Evolutionary conservation across 345 rosid species (phyloP).

Genomic region (Eucalyptus erythrocorys): DNA sequence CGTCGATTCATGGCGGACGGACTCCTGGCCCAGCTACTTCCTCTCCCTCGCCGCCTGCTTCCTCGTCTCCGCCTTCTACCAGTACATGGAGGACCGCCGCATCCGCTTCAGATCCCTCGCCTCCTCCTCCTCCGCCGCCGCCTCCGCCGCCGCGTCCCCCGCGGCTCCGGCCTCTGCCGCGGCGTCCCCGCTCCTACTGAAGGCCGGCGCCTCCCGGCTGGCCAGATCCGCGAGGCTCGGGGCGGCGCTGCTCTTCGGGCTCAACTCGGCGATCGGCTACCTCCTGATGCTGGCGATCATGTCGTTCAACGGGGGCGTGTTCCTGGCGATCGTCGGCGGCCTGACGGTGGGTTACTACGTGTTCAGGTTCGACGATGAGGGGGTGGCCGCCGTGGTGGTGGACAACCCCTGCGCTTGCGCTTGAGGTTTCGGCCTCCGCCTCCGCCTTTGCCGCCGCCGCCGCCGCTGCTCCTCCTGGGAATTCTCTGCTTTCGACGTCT

Average conservation of each 20-base stretch:
- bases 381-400: not conserved
- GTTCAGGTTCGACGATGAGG: constrained; percentile 31
- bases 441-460: too few relatives aligned
- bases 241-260: constrained; percentile 4
- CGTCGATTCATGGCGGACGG: constrained; percentile 57
- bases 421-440: not conserved
- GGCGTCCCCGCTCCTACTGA: constrained; percentile 20
- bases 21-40: constrained; percentile 47
- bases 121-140: not conserved
- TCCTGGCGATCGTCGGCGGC: constrained; percentile 59
- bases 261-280: constrained; percentile 65
- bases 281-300: constrained; percentile 72
- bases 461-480: not conserved
- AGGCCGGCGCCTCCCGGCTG: not conserved
- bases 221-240: not conserved
- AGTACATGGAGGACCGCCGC: constrained; percentile 55
- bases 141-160: not conserved
- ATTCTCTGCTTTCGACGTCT: not conserved
- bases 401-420: constrained; percentile 64
- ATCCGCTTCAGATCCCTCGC: constrained; percentile 22
- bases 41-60: constrained; percentile 63
- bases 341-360: constrained; percentile 44
- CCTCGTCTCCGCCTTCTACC: constrained; percentile 49
- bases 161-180: not conserved
- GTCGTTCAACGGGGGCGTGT: constrained; percentile 87